These are phyloP conservation scores for Trichoderma koningii DNA, from an alignment of 2,329 filamentous ascomycete species.

Conservation along the genomic window DNA sequence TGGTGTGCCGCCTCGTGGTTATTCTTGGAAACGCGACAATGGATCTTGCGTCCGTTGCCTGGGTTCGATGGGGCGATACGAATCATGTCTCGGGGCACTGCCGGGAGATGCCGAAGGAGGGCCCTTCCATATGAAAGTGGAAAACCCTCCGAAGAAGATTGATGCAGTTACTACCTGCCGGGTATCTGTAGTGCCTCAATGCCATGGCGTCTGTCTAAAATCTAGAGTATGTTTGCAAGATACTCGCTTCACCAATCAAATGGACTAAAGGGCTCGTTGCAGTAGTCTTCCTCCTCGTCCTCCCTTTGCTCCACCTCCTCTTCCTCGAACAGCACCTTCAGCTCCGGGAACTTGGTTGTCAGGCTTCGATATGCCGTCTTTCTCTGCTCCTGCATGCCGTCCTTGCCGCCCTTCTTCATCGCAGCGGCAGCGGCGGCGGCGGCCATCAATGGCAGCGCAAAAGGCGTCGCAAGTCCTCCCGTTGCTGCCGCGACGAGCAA, in stretches of 20 bases:
- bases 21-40: conserved; percentile 15
- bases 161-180: neutral
- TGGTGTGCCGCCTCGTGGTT: conserved; percentile 11
- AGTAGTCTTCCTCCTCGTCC: conserved; percentile 9
- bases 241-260: conserved; percentile 6
- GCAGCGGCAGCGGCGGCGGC: neutral
- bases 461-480: conserved; percentile 8
- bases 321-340: conserved; percentile 5
- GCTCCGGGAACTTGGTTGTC: neutral
- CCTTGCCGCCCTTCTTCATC: neutral
- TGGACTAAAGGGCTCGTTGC: conserved; percentile 2
- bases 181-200: neutral
- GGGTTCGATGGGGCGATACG: neutral
- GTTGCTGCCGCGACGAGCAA: conserved; percentile 6
- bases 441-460: conserved; percentile 11
- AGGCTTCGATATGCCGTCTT: conserved; percentile 7
- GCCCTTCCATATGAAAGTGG: neutral
- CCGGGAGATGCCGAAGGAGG: too few species aligned
- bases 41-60: neutral
- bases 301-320: conserved; percentile 2
- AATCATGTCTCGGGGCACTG: neutral
- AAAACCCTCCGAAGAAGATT: too few species aligned
- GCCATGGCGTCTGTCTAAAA: neutral
- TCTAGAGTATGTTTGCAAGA: neutral
- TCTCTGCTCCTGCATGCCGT: conserved; percentile 3